These are phyloP conservation scores for Anethum foeniculum DNA, from an alignment of 140 eudicot genomes.

Conservation along the genomic window DNA sequence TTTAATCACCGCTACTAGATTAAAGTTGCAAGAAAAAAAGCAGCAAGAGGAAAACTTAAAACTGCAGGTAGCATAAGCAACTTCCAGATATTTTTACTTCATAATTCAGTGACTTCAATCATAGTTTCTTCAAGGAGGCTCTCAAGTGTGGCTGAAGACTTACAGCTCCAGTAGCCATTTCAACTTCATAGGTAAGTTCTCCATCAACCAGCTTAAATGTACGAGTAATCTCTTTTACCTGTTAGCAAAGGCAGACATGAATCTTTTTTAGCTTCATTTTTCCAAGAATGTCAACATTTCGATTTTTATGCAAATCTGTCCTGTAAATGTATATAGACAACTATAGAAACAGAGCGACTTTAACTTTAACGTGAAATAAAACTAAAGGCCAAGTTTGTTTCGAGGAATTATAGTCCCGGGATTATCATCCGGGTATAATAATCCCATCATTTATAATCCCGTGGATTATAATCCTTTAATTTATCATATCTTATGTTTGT, in stretches of 20 bases:
- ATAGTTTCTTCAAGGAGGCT: conserved; percentile 53
- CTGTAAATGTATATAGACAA: background rate
- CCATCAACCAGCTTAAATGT: conserved; percentile 41
- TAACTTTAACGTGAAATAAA: background rate
- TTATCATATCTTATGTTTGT: too few species aligned
- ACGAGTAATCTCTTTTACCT: conserved; percentile 58
- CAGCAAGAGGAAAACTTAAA: background rate
- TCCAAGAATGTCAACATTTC: background rate
- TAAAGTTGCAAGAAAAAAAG: background rate
- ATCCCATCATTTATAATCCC: too few species aligned
- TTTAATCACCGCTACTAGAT: background rate
- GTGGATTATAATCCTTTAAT: too few species aligned
- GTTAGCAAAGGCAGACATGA: background rate
- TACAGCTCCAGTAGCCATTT: conserved; percentile 50
- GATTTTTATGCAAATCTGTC: background rate
- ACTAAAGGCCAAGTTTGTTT: too few species aligned
- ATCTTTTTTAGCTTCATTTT: background rate
- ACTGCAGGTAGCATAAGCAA: background rate
- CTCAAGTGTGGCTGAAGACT: conserved; percentile 46
- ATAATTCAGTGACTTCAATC: background rate
- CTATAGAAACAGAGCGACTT: background rate
- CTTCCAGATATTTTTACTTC: background rate
- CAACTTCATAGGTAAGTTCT: conserved; percentile 51
- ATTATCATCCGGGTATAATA: too few species aligned
- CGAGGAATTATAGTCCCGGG: too few species aligned